These are phyloP conservation scores for Centaurea solstitialis DNA, from an alignment of 129 eudicot genomes.

Conservation along the genomic window DNA sequence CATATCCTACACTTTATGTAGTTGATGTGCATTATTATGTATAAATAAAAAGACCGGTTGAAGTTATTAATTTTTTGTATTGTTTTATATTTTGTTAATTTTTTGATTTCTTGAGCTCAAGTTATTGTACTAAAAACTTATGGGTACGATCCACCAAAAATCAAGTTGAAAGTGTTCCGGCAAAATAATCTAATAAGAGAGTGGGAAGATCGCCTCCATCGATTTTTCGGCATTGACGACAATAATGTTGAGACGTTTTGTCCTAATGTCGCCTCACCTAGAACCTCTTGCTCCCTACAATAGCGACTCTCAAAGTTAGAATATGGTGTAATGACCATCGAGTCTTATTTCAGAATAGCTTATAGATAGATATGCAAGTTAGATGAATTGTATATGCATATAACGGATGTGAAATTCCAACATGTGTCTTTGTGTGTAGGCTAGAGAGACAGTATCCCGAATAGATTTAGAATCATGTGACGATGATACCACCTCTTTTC, in stretches of 20 bases:
- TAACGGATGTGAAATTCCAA: too few relatives aligned
- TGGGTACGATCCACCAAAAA: background rate
- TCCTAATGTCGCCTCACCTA: background rate
- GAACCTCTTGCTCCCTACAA: constrained; percentile 41
- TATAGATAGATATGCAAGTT: too few relatives aligned
- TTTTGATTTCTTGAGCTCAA: background rate
- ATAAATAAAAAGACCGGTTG: background rate
- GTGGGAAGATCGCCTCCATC: background rate
- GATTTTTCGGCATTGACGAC: background rate
- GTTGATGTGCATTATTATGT: background rate
- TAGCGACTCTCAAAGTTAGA: constrained; percentile 29
- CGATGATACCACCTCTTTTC: too few relatives aligned
- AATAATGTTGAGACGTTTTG: background rate
- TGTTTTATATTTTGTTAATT: too few relatives aligned
- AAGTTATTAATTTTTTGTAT: background rate
- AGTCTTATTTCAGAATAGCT: too few relatives aligned
- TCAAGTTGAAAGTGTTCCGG: background rate
- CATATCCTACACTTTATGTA: background rate
- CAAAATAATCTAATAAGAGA: constrained; percentile 28
- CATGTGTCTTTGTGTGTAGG: too few relatives aligned
- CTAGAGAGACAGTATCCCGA: too few relatives aligned
- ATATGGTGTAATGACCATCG: too few relatives aligned
- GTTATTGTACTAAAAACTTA: background rate
- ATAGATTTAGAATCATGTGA: too few relatives aligned
- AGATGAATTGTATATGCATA: too few relatives aligned